phyloP scores from a whole-genome alignment of 73 alveolate genomes.

The Blepharisma japonicum region DNA sequence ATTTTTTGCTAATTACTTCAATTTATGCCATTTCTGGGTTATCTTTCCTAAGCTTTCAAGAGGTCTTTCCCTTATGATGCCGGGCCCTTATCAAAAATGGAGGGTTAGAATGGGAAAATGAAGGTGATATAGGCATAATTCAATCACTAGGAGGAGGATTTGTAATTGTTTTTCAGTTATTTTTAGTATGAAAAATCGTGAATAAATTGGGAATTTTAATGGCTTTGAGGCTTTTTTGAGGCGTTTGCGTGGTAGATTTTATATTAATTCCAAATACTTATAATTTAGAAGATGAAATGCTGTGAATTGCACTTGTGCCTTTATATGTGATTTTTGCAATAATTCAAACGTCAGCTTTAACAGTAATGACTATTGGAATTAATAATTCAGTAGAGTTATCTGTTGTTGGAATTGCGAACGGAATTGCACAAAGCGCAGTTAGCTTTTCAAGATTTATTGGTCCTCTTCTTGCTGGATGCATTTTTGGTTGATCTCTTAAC shows the following conservation, averaged over 20 bases:
- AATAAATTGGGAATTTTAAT: not conserved
- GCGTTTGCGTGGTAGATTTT: not conserved
- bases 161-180: not conserved
- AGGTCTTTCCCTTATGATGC: not conserved
- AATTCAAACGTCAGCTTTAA: not conserved
- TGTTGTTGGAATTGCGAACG: not conserved
- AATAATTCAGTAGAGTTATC: not conserved
- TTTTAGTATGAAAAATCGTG: not conserved
- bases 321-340: not conserved
- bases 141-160: not conserved
- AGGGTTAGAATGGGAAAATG: conserved; percentile 21
- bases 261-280: not conserved
- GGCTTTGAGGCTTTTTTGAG: not conserved
- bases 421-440: not conserved
- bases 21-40: not conserved
- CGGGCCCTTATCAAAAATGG: not conserved
- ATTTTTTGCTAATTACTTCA: not conserved
- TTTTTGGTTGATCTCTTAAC: not conserved
- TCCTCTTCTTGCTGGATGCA: not conserved
- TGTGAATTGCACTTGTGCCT: not conserved
- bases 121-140: not conserved
- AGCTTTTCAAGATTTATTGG: not conserved
- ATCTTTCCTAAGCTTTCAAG: not conserved
- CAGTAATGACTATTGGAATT: not conserved
- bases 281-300: not conserved